phyloP scores from a whole-genome alignment of 306 rosid genomes.

The Vigna angularis region DNA sequence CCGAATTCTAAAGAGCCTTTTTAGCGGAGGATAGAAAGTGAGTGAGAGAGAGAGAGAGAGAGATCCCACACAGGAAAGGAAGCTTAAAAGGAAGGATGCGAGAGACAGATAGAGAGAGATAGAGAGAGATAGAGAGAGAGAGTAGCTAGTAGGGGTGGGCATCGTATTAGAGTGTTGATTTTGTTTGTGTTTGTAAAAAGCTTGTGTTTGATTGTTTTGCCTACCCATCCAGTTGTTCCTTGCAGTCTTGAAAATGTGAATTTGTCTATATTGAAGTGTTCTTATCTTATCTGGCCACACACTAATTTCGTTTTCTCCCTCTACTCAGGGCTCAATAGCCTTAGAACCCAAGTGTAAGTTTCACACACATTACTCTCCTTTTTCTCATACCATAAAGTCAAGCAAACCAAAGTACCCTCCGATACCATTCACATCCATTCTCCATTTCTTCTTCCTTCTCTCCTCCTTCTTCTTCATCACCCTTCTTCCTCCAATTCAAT shows the following conservation, averaged over 20 bases:
- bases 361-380: constrained; percentile 40
- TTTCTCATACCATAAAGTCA: constrained; percentile 41
- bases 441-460: background rate
- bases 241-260: constrained; percentile 53
- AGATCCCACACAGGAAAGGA: too few species aligned
- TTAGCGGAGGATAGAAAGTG: constrained; percentile 20
- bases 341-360: constrained; percentile 40
- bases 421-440: constrained; percentile 42
- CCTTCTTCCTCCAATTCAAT: background rate
- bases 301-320: constrained; percentile 48
- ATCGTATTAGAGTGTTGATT: constrained; percentile 1
- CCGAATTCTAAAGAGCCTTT: constrained; percentile 25
- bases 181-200: constrained; percentile 64
- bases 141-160: background rate
- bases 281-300: constrained; percentile 50
- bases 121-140: background rate
- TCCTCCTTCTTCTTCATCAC: too few species aligned
- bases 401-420: constrained; percentile 36
- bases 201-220: constrained; percentile 50
- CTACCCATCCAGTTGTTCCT: constrained; percentile 4
- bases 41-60: background rate
- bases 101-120: background rate
- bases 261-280: constrained; percentile 70
- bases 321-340: constrained; percentile 20
- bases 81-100: background rate